Evolutionary conservation across 1,139 yeast species (phyloP), one percentile per base, ranked within the genome.

Genomic region (Geotrichum carabidarum): DNA sequence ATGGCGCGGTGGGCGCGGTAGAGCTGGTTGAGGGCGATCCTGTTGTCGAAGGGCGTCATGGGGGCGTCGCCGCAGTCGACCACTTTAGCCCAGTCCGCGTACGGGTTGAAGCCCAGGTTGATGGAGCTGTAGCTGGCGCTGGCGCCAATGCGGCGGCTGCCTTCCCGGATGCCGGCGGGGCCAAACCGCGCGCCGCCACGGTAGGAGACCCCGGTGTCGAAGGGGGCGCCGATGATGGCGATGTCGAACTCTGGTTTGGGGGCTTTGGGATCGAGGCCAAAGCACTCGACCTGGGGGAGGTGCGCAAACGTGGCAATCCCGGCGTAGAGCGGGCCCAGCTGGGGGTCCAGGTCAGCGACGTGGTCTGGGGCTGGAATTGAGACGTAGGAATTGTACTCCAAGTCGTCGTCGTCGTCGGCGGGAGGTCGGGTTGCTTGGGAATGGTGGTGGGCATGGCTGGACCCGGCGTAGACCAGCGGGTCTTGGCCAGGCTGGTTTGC

Each of bases 31-130:
- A 84, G 77, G 0, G 91, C 93, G 58, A 85, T 68, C 18, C 74
- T 65, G 65, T 85, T 86, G 66, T 86, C 93, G 83, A 85, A 82
- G n/a, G 94, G 93, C 0, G 87, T 77, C 54, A 85, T 82, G 1
- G 93, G 90, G 40, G 85, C 79, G 68, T 86, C 94, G 2, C 91
- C 93, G 71, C 94, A 86, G 68, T 86, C 94, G 31, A 84, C 68
- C 22, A 86, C 70, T 50, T 71, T 76, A 17, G 90, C 91, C 59
- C 59, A 57, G 51, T 78, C 71, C 22, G 70, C 70, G 63, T 83
- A 86, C 0, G 90, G 90, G 62, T 84, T 84, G 55, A 73, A 61
- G 18, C 74, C 78, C 4, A 89, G 87, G 52, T 90, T 71, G 78
- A 82, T 68, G 81, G 90, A 61, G 58, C 64, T 61, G 9, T 65